These are phyloP conservation scores for Didymella sp. DNA, from an alignment of 2,329 filamentous ascomycete genomes.

Conservation along the genomic window DNA sequence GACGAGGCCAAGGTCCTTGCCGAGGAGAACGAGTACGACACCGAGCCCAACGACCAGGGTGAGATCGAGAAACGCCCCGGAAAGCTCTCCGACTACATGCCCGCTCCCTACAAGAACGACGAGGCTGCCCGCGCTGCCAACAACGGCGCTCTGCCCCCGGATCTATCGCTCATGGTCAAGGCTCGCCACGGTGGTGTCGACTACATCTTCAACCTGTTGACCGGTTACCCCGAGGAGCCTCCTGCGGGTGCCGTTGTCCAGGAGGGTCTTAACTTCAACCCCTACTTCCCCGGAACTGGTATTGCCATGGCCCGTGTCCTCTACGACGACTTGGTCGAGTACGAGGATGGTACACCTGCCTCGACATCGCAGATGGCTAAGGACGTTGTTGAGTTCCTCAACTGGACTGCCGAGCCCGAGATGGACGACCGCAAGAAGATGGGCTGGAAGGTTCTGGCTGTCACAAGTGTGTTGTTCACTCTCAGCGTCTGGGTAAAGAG, in stretches of 20 bases:
- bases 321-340: constrained; percentile 96
- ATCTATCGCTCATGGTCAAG: constrained; percentile 98
- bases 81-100: constrained; percentile 98
- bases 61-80: constrained; percentile 98
- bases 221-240: constrained; percentile 95
- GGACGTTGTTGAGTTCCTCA: constrained; percentile 98
- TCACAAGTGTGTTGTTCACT: constrained; percentile 79
- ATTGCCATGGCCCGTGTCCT: constrained; percentile 99
- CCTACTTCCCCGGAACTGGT: constrained; percentile 98
- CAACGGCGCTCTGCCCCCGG: constrained; percentile 95
- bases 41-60: constrained; percentile 96
- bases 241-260: constrained; percentile 86
- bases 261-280: constrained; percentile 98
- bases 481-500: constrained; percentile 97
- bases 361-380: constrained; percentile 99
- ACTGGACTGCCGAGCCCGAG: constrained; percentile 98
- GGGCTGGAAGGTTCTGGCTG: constrained; percentile 93
- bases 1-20: constrained; percentile 97
- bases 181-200: constrained; percentile 96
- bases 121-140: constrained; percentile 97
- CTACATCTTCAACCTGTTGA: constrained; percentile 97
- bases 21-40: constrained; percentile 98
- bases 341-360: constrained; percentile 94
- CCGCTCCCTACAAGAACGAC: constrained; percentile 96
- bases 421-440: constrained; percentile 99